Evolutionary conservation across 2,329 filamentous ascomycete species (phyloP), one percentile per base, ranked within the genome.

Genomic region (Diplodia corticola): DNA sequence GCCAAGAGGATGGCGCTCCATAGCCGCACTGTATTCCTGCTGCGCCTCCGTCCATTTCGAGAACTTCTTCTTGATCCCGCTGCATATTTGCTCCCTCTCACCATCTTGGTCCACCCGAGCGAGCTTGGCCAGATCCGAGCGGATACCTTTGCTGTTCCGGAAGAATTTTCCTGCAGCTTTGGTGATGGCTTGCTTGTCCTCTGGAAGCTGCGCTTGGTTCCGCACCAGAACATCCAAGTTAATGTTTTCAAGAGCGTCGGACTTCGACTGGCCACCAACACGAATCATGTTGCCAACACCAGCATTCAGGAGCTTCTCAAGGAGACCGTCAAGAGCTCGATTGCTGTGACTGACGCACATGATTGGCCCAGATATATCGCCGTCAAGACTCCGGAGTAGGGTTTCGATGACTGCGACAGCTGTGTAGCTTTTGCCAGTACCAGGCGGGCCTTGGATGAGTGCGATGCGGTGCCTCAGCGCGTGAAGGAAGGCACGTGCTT

Each of bases 381-480:
- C 71, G 0, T 68, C 44, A 33, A 74, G 77, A 64, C 76, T 74
- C 79, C 82, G 5, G 79, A 89, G 71, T 5, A 89, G 72, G 0
- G 82, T 80, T 67, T 84, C 83, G 67, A 89, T 82, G 22, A 91
- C 73, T 49, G 83, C 80, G 1, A 86, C 80, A 4, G 88, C 88
- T 0, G 84, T 81, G 69, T 84, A 90, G 4, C 81, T 85, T 72
- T 91, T 91, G 0, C 89, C 89, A 0, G 89, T 91, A 0, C 89
- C 89, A 0, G 89, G 89, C 0, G 89, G 89, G 0, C 89, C 89
- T 77, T 91, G 88, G 12, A 90, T 88, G 3, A 90, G 78, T 1
- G 86, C 83, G 9, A 90, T 17, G 2, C 51, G 20, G n/a, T 55
- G 73, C 40, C 77, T 80, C 0, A 91, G 74, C 3, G 85, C 81